A percentile compares a stretch with the other conserved stretches of the same genome.
phyloP scores from a whole-genome alignment of 1,284 basidiomycete genomes.

The Ceratobasidium sp. region DNA sequence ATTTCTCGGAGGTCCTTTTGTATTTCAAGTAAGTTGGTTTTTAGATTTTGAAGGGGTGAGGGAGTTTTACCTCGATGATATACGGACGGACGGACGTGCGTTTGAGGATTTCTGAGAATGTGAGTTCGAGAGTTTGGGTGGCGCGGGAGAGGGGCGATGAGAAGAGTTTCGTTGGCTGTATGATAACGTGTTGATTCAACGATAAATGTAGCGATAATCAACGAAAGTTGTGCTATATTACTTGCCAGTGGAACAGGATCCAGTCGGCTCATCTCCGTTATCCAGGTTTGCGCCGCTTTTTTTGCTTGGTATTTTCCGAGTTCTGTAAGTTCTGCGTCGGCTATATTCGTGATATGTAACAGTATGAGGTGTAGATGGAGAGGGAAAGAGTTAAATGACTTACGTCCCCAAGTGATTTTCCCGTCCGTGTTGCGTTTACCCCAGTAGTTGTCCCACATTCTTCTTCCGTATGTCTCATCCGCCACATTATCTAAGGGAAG shows the following conservation, averaged over 20 bases:
- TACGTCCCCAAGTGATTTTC: constrained; percentile 83
- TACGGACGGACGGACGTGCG: constrained; percentile 56
- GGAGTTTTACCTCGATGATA: constrained; percentile 67
- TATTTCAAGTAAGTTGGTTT: not conserved
- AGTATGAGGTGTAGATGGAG: not conserved
- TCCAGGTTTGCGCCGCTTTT: constrained; percentile 70
- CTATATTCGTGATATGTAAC: not conserved
- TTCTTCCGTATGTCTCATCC: constrained; percentile 76
- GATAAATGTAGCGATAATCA: not conserved
- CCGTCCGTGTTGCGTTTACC: constrained; percentile 78
- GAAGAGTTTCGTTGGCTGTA: constrained; percentile 71
- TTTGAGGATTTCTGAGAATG: constrained; percentile 65
- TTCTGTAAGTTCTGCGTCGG: constrained; percentile 13
- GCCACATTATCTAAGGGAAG: constrained; percentile 74
- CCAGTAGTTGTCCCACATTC: constrained; percentile 68
- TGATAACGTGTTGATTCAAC: too few species aligned
- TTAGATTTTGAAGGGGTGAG: not conserved
- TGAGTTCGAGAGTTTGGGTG: constrained; percentile 74
- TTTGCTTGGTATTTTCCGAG: constrained; percentile 35
- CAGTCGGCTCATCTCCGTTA: constrained; percentile 62
- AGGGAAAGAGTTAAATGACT: constrained; percentile 55
- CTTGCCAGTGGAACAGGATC: constrained; percentile 64
- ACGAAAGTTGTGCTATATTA: too few species aligned
- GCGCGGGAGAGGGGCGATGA: constrained; percentile 82
- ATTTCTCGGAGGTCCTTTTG: constrained; percentile 75